Base-by-base conservation (phyloP, 23 red algal genomes). In the Gracilaria gracilis region DNA sequence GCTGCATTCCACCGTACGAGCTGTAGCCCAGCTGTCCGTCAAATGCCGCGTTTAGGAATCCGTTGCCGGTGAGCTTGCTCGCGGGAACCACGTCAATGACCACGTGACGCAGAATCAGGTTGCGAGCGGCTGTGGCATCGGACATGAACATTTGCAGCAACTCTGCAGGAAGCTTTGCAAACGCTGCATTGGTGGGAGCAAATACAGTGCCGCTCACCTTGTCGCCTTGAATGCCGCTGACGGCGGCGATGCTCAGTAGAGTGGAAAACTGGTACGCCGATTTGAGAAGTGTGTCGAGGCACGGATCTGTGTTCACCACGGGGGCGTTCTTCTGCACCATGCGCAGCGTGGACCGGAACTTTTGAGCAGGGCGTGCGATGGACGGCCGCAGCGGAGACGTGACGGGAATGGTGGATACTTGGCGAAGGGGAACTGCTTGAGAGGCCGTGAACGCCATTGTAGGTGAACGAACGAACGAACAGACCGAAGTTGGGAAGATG, bases 121-220 rank as follows among this genome's bases (percentile, higher is more conserved):
- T 71, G 53, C 49, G 59, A 11, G 83, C 91, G 9, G 25, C 58
- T 15, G 14, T 32, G 31, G 51, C 36, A 54, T 62, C 37, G 44
- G 54, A 42, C 39, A 51, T 23, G 14, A 86, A 34, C 37, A 36
- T 79, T 27, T 81, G 53, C 32, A 87, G 32, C 48, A 70, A 40
- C 11, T 77, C 83, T 28, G 91, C 48, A 36, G 46, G 27, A 20
- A 84, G 65, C 33, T 57, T 54, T 9, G 49, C 20, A 48, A 94
- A 94, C 27, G 91, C 91, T 8, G 33, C 82, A 57, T 94, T 83
- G n/a, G 31, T 67, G 40, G 91, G 91, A 5, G 83, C 83, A 40
- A 94, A 94, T 16, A 94, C 50, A 46, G 83, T 94, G 1, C 83
- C 66, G 48, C 67, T 58, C 20, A 76, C 31, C n/a, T 42, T 15